Evolutionary conservation across 805 yeast species (phyloP).

Genomic region (Yamadazyma philogaea): DNA sequence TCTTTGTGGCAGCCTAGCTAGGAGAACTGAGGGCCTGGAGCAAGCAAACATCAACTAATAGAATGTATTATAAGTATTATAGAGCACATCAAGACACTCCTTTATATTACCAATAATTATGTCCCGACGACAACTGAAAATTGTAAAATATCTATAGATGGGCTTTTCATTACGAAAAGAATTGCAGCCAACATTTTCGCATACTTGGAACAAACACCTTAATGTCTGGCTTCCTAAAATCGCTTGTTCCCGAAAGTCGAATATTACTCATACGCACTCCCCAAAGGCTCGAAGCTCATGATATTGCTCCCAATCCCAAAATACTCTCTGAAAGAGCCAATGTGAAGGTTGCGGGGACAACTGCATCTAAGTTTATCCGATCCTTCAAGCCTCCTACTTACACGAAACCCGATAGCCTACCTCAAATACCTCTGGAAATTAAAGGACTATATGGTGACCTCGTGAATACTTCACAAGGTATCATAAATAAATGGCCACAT

Average conservation of each 20-base stretch:
- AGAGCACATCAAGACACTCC: too few relatives aligned
- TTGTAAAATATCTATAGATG: too few relatives aligned
- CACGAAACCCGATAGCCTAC: constrained; percentile 17
- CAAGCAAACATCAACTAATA: not conserved
- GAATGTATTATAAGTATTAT: not conserved
- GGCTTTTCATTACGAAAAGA: too few relatives aligned
- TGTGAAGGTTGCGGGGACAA: not conserved
- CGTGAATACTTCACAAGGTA: constrained; percentile 4
- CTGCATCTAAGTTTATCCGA: constrained; percentile 5
- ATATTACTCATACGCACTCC: not conserved
- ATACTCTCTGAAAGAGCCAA: not conserved
- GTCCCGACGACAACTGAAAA: too few relatives aligned
- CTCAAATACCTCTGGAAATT: constrained; percentile 31
- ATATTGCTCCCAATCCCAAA: not conserved
- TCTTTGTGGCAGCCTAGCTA: constrained; percentile 34
- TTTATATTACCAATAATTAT: too few relatives aligned
- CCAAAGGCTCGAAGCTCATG: not conserved
- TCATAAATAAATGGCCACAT: constrained; percentile 15
- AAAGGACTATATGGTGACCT: constrained; percentile 29
- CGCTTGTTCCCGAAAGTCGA: not conserved
- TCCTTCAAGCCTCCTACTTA: constrained; percentile 8
- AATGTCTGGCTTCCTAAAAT: not conserved
- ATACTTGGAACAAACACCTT: not conserved
- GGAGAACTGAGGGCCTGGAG: not conserved
- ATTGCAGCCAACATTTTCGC: too few relatives aligned